Percentiles rank a stretch among this genome's conserved stretches.
Conservation (phyloP, 2,329 filamentous ascomycete genomes). For the Colletotrichum siamense region DNA sequence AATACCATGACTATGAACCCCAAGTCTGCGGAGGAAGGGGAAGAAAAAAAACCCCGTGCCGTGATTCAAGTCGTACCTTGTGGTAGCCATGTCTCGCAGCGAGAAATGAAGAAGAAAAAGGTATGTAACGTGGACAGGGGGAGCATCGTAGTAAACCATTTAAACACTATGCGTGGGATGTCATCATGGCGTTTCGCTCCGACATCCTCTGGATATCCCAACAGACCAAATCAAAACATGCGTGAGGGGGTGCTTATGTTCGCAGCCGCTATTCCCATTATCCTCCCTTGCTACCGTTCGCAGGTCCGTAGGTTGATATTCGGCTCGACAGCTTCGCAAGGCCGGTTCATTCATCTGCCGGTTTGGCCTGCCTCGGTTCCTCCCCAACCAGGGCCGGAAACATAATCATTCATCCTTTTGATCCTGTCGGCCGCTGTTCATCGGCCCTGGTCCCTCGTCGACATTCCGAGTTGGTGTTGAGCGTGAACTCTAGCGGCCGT, state of each 20-base stretch:
- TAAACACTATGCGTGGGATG: conserved; percentile 19
- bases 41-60: neutral
- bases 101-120: neutral
- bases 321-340: neutral
- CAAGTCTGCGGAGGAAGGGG: neutral
- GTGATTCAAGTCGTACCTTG: neutral
- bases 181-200: conserved; percentile 12
- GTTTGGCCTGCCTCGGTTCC: neutral
- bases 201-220: conserved; percentile 23
- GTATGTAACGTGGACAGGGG: neutral
- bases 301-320: neutral
- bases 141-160: neutral
- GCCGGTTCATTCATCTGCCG: neutral
- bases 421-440: neutral
- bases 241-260: neutral
- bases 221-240: neutral
- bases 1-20: neutral
- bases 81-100: neutral
- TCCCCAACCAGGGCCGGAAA: neutral
- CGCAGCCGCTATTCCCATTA: neutral
- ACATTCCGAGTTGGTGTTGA: neutral
- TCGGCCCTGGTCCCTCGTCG: neutral
- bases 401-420: neutral
- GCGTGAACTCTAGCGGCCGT: neutral
- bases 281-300: neutral